Base-by-base conservation (phyloP, 345 rosid genomes). In the Raphanus sativus region DNA sequence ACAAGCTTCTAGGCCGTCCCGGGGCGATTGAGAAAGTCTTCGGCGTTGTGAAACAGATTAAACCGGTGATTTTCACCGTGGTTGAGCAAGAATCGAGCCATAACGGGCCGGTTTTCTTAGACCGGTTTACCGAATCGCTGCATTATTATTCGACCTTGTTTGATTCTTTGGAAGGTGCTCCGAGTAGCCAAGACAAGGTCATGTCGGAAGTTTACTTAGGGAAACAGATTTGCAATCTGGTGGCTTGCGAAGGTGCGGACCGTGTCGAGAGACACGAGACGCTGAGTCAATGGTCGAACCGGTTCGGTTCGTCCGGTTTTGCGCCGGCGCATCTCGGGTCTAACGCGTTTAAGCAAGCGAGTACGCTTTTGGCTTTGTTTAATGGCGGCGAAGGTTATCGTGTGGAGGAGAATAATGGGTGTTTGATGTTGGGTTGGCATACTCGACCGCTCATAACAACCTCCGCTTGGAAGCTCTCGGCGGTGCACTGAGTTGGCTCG, bases 11-110 rank as follows among this genome's bases (percentile, higher is more conserved):
- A 62, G 92, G 87, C 2, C 81, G 86, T 29, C 87, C 91, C 10
- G 96, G 92, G 0, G 91, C 85, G 2, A 71, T 92, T 0, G 92
- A 86, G 56, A 90, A 86, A 64, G 91, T 92, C 1, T 67, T 92
- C 3, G 73, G 85, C 0, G 87, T 86, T 11, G 90, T 93, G 36
- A 85, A 82, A 73, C 84, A 83, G 66, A 86, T 86, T 83, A 83
- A 86, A 17, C 98, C 98, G 68, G 89, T 77, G 16, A 89, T 93
- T 52, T 81, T 93, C 55, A 93, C 98, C 1, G 76, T 93, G 2
- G 94, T 89, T 0, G 98, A 93, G 84, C 98, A 93, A 59, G 98
- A 93, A 86, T 86, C 94, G 6, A 86, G 85, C 74, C 97, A 90
- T 52, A 93, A 90, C 45, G 87, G 93, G 9, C 87, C 89, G 81